A percentile compares a stretch with the other conserved stretches of the same genome.
phyloP scores from a whole-genome alignment of 148 eudicot species.

The Persicaria maculosa region DNA sequence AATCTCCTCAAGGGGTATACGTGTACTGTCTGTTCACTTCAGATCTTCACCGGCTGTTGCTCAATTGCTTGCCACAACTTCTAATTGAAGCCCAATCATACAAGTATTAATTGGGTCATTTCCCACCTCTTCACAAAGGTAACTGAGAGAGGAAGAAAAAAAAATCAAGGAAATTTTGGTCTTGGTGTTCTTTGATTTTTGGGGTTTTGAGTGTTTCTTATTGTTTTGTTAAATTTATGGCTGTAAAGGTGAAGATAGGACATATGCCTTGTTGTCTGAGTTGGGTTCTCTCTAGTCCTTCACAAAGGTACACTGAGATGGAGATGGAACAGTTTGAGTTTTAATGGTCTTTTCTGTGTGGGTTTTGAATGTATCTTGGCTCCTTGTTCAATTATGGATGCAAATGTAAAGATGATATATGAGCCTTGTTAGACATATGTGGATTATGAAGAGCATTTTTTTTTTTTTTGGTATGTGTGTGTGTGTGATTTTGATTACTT shows the following conservation, averaged over 20 bases:
- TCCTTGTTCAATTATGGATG: background rate
- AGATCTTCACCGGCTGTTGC: conserved; percentile 7
- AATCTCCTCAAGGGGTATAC: background rate
- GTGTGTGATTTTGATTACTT: background rate
- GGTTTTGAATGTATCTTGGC: background rate
- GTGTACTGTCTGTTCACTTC: conserved; percentile 7
- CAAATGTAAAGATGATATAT: background rate
- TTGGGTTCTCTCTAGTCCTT: background rate
- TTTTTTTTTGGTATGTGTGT: background rate
- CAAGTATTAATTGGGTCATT: background rate
- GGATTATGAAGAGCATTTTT: too few relatives aligned
- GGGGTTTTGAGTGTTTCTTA: background rate
- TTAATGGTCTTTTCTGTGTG: background rate
- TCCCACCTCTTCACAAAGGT: background rate
- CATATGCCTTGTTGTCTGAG: background rate
- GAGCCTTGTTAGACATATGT: background rate
- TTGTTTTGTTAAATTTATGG: conserved; percentile 2
- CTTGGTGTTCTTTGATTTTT: background rate
- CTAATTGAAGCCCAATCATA: background rate
- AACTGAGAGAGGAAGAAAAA: background rate
- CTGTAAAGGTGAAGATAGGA: background rate
- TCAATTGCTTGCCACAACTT: conserved; percentile 5
- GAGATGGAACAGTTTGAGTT: background rate
- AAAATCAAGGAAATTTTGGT: background rate
- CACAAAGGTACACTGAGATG: background rate